Evolutionary conservation across 495 filamentous ascomycete species (phyloP).

Genomic region (Hypoxylon subgilvum): DNA sequence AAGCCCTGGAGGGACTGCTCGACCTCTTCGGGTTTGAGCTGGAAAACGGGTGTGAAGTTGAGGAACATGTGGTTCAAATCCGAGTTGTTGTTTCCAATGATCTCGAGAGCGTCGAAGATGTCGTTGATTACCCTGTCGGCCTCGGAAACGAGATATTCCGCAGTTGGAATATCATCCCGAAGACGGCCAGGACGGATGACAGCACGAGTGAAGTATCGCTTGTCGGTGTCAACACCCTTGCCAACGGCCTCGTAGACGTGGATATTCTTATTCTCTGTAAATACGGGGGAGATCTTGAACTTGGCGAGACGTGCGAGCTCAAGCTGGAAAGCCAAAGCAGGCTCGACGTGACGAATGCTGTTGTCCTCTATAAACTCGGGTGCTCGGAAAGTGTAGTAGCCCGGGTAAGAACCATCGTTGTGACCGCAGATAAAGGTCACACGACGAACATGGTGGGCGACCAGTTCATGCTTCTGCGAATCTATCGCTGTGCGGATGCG

Average conservation of each 20-base stretch:
- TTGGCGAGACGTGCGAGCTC: constrained; percentile 92
- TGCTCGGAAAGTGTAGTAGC: constrained; percentile 97
- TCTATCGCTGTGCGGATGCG: constrained; percentile 77
- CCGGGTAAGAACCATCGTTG: constrained; percentile 92
- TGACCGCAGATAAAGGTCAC: constrained; percentile 96
- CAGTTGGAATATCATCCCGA: constrained; percentile 94
- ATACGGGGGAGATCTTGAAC: constrained; percentile 96
- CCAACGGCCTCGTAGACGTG: constrained; percentile 97
- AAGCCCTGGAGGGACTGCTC: constrained; percentile 94
- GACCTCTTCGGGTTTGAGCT: constrained; percentile 85
- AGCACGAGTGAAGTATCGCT: constrained; percentile 96
- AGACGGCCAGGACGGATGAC: constrained; percentile 91
- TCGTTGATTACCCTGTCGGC: constrained; percentile 96
- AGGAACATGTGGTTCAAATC: constrained; percentile 99
- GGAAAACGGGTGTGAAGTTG: constrained; percentile 97
- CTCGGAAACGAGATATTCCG: constrained; percentile 97
- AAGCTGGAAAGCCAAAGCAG: constrained; percentile 95
- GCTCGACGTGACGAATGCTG: constrained; percentile 96
- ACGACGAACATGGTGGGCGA: constrained; percentile 79
- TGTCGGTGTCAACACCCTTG: constrained; percentile 91
- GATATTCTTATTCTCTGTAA: constrained; percentile 98
- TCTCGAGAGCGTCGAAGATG: constrained; percentile 95
- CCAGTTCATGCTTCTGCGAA: constrained; percentile 83
- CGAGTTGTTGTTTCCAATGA: constrained; percentile 98
- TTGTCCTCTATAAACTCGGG: constrained; percentile 87